These are phyloP conservation scores for Groenewaldozyma auringiensis DNA, from an alignment of 1,139 yeast species.

Conservation along the genomic window DNA sequence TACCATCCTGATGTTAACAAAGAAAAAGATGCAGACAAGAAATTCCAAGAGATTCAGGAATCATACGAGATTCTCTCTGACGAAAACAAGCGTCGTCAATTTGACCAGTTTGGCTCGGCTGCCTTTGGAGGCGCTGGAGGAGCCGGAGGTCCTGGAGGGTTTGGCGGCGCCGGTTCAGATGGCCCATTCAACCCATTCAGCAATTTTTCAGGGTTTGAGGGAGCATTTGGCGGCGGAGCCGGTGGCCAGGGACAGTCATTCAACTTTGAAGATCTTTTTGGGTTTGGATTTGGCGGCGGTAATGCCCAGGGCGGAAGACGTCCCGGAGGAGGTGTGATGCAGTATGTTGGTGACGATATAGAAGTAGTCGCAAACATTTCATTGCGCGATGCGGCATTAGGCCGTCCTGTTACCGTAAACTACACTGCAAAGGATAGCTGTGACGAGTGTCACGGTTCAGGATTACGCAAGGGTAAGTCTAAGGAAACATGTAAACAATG, in stretches of 20 bases:
- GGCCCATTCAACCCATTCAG: conserved; percentile 33
- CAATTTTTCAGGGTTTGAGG: conserved; percentile 32
- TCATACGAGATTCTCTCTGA: conserved; percentile 90
- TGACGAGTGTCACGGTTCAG: conserved; percentile 73
- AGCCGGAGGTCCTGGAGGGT: conserved; percentile 29
- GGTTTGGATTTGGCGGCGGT: conserved; percentile 43
- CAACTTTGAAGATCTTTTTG: conserved; percentile 84
- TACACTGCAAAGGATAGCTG: conserved; percentile 76
- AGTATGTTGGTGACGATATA: conserved; percentile 82
- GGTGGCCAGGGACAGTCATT: conserved; percentile 33
- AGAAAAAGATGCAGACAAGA: conserved; percentile 77
- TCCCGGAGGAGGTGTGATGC: conserved; percentile 42
- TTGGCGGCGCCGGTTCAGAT: conserved; percentile 31
- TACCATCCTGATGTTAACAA: conserved; percentile 96
- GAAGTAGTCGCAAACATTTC: conserved; percentile 69
- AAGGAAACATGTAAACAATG: conserved; percentile 79
- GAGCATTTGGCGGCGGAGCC: conserved; percentile 49
- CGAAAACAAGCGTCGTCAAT: conserved; percentile 78
- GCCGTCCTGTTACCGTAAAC: conserved; percentile 54
- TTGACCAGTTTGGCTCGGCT: conserved; percentile 83
- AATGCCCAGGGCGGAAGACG: conserved; percentile 28
- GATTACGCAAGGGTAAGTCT: conserved; percentile 68
- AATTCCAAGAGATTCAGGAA: conserved; percentile 87
- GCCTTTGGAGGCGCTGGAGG: conserved; percentile 69
- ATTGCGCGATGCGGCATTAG: conserved; percentile 84